A percentile compares a stretch with the other conserved stretches of the same genome.
phyloP scores from a whole-genome alignment of 768 basidiomycete genomes.

The Ephemerocybe angulata region DNA sequence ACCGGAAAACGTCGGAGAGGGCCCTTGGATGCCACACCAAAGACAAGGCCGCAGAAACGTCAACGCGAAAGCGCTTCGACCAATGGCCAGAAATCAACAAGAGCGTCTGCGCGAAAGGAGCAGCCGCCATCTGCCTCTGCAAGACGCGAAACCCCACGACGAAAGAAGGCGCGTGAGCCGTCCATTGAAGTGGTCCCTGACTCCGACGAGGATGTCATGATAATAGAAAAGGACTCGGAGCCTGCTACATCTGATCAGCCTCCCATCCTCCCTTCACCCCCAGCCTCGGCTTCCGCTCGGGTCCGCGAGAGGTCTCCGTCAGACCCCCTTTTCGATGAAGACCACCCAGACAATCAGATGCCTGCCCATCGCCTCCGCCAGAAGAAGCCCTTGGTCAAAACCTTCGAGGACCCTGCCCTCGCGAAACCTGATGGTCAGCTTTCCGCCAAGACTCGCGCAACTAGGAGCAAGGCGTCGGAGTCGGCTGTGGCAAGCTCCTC shows the following conservation, averaged over 20 bases:
- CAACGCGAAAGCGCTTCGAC: neutral
- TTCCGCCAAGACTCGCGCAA: conserved; percentile 46
- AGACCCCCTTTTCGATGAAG: conserved; percentile 16
- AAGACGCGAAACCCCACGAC: neutral
- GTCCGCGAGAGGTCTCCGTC: neutral
- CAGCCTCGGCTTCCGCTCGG: conserved; percentile 1
- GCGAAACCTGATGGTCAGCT: conserved; percentile 37
- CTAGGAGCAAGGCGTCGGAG: conserved; percentile 16
- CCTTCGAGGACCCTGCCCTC: conserved; percentile 41
- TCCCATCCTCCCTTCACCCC: neutral
- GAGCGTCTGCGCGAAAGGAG: neutral
- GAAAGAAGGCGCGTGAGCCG: conserved; percentile 9
- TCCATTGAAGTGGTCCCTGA: conserved; percentile 28
- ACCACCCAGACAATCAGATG: conserved; percentile 10
- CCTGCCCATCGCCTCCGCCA: conserved; percentile 46
- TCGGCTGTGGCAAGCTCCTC: neutral
- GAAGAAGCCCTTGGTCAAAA: conserved; percentile 52
- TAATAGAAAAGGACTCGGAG: neutral
- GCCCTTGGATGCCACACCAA: neutral
- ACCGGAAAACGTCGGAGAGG: neutral
- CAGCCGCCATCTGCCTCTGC: neutral
- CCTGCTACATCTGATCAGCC: neutral
- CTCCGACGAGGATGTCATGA: conserved; percentile 27
- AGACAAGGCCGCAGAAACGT: neutral
- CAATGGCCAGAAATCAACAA: neutral